phyloP scores from a whole-genome alignment of 345 rosid species.

The Combretum micranthum region DNA sequence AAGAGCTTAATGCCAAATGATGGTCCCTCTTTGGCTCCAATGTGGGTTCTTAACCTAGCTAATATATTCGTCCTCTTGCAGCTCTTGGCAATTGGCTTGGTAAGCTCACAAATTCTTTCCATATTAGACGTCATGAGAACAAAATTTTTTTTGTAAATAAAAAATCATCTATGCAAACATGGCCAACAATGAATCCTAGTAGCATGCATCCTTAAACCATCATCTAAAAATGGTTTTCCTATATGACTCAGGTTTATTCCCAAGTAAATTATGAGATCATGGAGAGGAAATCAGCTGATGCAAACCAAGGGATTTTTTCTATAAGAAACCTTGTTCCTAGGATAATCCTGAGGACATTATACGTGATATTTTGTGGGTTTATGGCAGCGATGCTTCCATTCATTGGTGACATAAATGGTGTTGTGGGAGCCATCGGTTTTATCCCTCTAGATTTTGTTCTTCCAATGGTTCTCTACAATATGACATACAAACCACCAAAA shows the following conservation, averaged over 20 bases:
- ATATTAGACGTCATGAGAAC: no score
- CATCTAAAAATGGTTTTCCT: not conserved
- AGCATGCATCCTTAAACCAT: not conserved
- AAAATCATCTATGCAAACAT: not conserved
- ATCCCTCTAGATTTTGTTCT: constrained; percentile 89
- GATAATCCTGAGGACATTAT: constrained; percentile 56
- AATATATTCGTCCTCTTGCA: constrained; percentile 76
- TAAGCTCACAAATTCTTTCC: constrained; percentile 18
- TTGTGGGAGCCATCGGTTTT: constrained; percentile 88
- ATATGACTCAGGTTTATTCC: constrained; percentile 64
- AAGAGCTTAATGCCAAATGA: constrained; percentile 76
- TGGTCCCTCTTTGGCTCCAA: constrained; percentile 78
- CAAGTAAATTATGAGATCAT: constrained; percentile 96
- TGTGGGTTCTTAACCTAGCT: constrained; percentile 62
- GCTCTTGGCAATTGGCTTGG: constrained; percentile 92
- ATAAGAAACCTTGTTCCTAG: constrained; percentile 71
- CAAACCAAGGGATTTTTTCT: constrained; percentile 76
- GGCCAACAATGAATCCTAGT: not conserved
- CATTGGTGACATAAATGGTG: constrained; percentile 83
- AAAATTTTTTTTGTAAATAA: no score
- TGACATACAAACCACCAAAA: constrained; percentile 62
- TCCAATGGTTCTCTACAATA: constrained; percentile 95
- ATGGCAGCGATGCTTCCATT: constrained; percentile 97
- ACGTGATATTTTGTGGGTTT: constrained; percentile 75
- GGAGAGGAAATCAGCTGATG: constrained; percentile 76